Base-by-base conservation (phyloP, 129 eudicot genomes). In the Saussurea involucrata region DNA sequence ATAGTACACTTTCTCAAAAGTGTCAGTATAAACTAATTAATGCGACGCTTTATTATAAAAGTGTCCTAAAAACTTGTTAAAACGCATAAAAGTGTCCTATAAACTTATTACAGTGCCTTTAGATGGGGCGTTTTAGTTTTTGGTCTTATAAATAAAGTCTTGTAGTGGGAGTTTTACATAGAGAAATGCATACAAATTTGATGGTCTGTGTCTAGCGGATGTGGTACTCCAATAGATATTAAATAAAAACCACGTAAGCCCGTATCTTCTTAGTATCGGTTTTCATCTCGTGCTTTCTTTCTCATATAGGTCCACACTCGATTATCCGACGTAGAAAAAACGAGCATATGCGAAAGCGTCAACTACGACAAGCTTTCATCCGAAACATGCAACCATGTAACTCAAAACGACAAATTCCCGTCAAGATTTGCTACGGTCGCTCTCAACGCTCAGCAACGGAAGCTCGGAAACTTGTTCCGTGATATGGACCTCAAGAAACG, bases 341-440 rank as follows among this genome's bases (percentile, higher is more conserved):
- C 67, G 75, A 91, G 82, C 61, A 73, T 94, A 27, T 91, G 93
- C 68, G 55, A 63, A 72, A 77, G 70, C 32, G 64, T 94, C 24
- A 85, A 85, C 71, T 87, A 89, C 63, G 87, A 83, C 73, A 94
- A 89, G 79, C 90, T 94, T 42, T 91, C 98, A 28, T 65, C 92
- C 1, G 92, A 86, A 71, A 77, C 76, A 22, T 77, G 87, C 69
- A 78, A 79, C 75, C 90, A 89, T 72, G 88, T 94, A 13, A 73
- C 93, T 31, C 85, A 73, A 18, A 91, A 91, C 86, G 42, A 70
- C 42, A 89, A 83, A 11, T 89, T 91, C 81, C 97, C 92, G 1
- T 80, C 92, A 40, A 86, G 80, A 83, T 78, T 84, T 17, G 85
- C 90, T 0, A 57, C 60, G 12, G 77, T 72, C 74, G 96, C 98